phyloP scores from a whole-genome alignment of 441 rosid species.

The Corymbia citriodora region DNA sequence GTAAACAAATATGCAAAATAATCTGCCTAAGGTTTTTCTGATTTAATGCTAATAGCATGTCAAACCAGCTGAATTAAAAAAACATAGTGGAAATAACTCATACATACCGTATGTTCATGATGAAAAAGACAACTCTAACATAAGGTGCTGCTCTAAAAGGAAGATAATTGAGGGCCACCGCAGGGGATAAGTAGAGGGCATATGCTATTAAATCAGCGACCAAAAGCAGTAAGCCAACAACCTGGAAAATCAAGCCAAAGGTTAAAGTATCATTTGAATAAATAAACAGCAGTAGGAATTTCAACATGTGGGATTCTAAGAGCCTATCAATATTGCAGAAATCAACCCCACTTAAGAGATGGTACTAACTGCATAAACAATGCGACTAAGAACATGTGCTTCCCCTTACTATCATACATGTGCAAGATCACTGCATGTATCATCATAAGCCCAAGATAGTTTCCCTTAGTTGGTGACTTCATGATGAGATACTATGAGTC shows the following conservation, averaged over 20 bases:
- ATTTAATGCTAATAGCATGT: not conserved
- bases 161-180: constrained; percentile 50
- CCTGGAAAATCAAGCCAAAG: constrained; percentile 48
- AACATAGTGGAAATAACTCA: not conserved
- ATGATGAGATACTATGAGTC: not conserved
- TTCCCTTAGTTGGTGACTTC: not conserved
- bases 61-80: not conserved
- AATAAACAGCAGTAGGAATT: not conserved
- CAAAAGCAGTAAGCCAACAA: constrained; percentile 55
- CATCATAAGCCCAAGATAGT: not conserved
- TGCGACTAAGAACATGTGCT: not conserved
- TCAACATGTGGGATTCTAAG: not conserved
- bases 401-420: not conserved
- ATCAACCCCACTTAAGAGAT: not conserved
- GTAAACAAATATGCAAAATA: not conserved
- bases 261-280: not conserved
- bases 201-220: constrained; percentile 69
- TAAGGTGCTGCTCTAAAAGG: constrained; percentile 92
- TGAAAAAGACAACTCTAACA: constrained; percentile 71
- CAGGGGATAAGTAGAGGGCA: constrained; percentile 67
- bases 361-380: not conserved
- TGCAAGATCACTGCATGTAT: not conserved
- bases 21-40: not conserved
- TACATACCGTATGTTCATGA: constrained; percentile 69
- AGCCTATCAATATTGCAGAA: not conserved